Evolutionary conservation across 2,329 filamentous ascomycete species (phyloP).

Genomic region (Penicillium sp.): DNA sequence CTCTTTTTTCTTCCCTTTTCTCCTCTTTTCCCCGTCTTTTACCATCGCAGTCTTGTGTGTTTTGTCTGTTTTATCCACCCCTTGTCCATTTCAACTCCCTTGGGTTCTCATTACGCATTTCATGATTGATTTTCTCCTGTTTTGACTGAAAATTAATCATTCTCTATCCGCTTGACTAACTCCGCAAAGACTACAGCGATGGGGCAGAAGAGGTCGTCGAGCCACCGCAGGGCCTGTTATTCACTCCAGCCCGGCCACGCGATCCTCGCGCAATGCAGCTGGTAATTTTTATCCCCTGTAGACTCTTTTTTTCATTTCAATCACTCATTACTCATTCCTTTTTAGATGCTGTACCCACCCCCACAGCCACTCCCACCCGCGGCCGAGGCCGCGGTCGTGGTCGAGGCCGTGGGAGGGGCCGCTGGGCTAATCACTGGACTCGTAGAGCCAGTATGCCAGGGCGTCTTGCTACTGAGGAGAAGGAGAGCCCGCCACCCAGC

Average conservation of each 20-base stretch:
- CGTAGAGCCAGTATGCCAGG: conserved; percentile 10
- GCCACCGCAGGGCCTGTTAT: conserved; percentile 11
- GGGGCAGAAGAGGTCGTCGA: conserved; percentile 35
- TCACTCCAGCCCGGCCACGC: conserved; percentile 15
- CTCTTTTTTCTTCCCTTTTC: neutral
- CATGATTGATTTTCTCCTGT: conserved; percentile 7
- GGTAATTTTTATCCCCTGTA: conserved; percentile 17
- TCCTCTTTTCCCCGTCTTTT: neutral
- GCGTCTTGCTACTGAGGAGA: conserved; percentile 2
- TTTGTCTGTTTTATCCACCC: neutral
- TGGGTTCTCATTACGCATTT: neutral
- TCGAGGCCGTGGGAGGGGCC: conserved; percentile 7
- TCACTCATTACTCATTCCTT: neutral
- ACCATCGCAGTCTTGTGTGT: neutral
- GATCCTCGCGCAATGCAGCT: conserved; percentile 18
- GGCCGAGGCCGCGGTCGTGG: conserved; percentile 15
- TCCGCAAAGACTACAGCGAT: conserved; percentile 26
- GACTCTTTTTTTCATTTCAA: neutral
- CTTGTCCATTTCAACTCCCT: conserved; percentile 3
- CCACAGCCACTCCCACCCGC: conserved; percentile 12
- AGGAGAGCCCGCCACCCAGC: conserved; percentile 4
- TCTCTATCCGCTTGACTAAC: neutral
- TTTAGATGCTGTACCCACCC: conserved; percentile 15
- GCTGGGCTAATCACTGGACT: conserved; percentile 14
- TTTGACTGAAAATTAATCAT: neutral